phyloP scores from a whole-genome alignment of 2,329 filamentous ascomycete species.

The Madurella fahalii region DNA sequence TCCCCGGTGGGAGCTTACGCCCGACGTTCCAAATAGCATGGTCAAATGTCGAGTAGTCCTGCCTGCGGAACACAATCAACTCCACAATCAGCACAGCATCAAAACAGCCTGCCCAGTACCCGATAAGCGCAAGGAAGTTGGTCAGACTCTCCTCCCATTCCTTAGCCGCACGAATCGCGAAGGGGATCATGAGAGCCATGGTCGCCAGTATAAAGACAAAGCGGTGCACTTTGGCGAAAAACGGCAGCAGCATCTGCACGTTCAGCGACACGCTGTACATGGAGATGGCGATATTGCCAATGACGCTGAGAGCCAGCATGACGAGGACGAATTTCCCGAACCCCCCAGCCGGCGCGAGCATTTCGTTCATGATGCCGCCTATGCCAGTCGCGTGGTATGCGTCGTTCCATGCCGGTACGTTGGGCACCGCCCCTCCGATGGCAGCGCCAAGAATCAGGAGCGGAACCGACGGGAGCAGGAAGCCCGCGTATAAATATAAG shows the following conservation, averaged over 20 bases:
- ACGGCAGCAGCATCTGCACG: slow-evolving; percentile 54
- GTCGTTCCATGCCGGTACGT: slow-evolving; percentile 38
- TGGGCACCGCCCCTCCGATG: slow-evolving; percentile 47
- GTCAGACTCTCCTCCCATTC: slow-evolving; percentile 55
- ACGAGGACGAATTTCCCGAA: slow-evolving; percentile 47
- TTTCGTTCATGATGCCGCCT: slow-evolving; percentile 44
- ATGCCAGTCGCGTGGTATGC: slow-evolving; percentile 40
- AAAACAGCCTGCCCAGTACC: slow-evolving; percentile 56
- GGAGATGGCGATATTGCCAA: slow-evolving; percentile 43
- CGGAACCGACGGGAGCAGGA: slow-evolving; percentile 46
- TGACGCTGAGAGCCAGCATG: slow-evolving; percentile 40
- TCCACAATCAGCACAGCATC: slow-evolving; percentile 47
- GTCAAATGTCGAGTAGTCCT: slow-evolving; percentile 43
- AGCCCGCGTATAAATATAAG: slow-evolving; percentile 48
- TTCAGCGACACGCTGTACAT: slow-evolving; percentile 37
- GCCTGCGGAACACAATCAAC: slow-evolving; percentile 45
- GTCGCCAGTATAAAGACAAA: slow-evolving; percentile 55
- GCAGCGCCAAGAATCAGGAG: slow-evolving; percentile 48
- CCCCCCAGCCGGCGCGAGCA: slow-evolving; percentile 42
- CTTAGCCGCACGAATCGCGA: slow-evolving; percentile 51
- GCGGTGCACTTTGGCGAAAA: slow-evolving; percentile 52
- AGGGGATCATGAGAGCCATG: slow-evolving; percentile 56
- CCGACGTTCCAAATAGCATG: slow-evolving; percentile 46
- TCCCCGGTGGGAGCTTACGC: slow-evolving; percentile 41
- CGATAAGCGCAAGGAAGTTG: slow-evolving; percentile 55